Base-by-base conservation (phyloP, 495 filamentous ascomycete species). In the Apodospora peruviana region DNA sequence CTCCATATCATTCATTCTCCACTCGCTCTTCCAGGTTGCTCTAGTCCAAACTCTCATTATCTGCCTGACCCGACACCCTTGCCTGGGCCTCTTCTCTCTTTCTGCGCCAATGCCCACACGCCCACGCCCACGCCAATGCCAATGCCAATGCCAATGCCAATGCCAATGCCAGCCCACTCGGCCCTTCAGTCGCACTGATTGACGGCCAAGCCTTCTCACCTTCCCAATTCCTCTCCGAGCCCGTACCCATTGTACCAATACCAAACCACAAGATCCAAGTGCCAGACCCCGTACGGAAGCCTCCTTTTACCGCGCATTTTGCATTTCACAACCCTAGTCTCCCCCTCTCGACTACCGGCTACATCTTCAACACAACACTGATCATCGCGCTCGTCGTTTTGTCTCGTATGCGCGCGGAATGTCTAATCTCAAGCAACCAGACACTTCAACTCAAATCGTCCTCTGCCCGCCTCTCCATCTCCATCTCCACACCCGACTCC, bases 341-440 rank as follows among this genome's bases (percentile, higher is more conserved):
- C n/a, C n/a, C 25, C 27, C 27, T 14, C 25, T 23, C 27, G n/a
- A 8, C 40, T 34, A 22, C n/a, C n/a, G n/a, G n/a, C n/a, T n/a
- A n/a, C 36, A 32, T 21, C 50, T 23, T 40, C 43, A 34, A 37
- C 36, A 45, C 36, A 35, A 27, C 43, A 5, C 42, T 41, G 27
- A 25, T 41, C 19, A 50, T 43, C 40, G 12, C 36, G 37, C 22
- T 20, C 29, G 20, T 42, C 24, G n/a, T 37, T 32, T 41, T 21
- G 46, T 14, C 40, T 24, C 45, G 27, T 35, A 25, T 16, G 36
- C 36, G 51, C 51, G 51, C 55, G 55, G 55, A 43, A 58, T 58
- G 55, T 58, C 55, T 58, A 51, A 58, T 27, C 46, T 24, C 12
- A 22, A 41, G 43, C 51, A 51, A 20, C 47, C 51, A 51, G 41